Conservation (phyloP, 192 early-diverging fungal species). For the Backusella morwellensis region DNA sequence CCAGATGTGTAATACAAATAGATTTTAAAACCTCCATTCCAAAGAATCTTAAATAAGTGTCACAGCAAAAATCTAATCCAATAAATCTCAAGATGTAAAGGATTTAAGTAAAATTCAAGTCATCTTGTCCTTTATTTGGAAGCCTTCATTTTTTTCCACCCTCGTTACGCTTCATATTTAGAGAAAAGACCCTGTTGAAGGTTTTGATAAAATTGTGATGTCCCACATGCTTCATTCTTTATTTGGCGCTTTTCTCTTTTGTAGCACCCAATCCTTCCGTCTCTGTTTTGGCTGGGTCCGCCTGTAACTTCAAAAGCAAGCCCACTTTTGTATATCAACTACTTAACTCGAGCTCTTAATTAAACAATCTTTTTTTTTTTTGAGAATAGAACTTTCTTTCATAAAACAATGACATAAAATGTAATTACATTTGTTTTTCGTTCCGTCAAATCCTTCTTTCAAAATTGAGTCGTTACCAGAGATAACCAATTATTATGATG, state of each 20-base stretch:
- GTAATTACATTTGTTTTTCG: background rate
- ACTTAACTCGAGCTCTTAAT: background rate
- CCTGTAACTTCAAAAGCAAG: background rate
- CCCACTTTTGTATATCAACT: background rate
- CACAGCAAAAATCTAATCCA: background rate
- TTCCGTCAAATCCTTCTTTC: background rate
- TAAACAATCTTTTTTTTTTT: background rate
- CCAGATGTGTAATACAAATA: background rate
- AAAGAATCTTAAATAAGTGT: background rate
- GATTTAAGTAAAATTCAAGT: background rate
- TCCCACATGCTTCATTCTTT: background rate
- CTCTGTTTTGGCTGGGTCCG: background rate
- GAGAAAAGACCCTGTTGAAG: background rate
- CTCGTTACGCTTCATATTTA: background rate
- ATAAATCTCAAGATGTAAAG: background rate
- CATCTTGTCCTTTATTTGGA: background rate
- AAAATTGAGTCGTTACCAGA: background rate
- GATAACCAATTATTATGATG: background rate
- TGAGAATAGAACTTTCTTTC: background rate
- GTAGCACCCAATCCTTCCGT: background rate
- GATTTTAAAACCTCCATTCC: background rate
- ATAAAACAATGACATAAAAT: background rate
- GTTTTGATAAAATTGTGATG: background rate
- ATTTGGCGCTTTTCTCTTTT: background rate
- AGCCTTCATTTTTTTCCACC: background rate